phyloP scores from a whole-genome alignment of 495 filamentous ascomycete species.

The Baudoinia panamericana region DNA sequence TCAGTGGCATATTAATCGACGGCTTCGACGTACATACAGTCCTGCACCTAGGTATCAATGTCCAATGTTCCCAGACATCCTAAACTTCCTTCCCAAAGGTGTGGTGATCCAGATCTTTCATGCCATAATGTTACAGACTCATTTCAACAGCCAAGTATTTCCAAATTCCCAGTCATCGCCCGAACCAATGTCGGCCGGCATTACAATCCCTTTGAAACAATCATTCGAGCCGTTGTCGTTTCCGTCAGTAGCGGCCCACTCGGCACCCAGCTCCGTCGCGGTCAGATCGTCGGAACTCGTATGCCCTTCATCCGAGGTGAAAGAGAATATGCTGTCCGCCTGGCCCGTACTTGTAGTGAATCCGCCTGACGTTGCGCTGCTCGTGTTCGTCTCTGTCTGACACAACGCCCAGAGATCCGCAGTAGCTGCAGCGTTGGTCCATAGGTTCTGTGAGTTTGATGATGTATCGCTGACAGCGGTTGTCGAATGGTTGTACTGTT shows the following conservation, averaged over 20 bases:
- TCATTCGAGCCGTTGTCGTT: no score
- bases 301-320: conserved; percentile 49
- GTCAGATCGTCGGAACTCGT: conserved; percentile 33
- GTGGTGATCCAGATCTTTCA: no score
- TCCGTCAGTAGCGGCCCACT: conserved; percentile 6
- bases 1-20: no score
- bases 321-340: conserved; percentile 57
- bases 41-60: no score
- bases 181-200: conserved; percentile 34
- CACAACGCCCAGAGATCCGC: conserved; percentile 39
- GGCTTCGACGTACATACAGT: no score
- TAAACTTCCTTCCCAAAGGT: no score
- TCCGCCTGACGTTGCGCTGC: no score
- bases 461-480: background rate
- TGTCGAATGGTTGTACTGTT: background rate
- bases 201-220: conserved; percentile 38
- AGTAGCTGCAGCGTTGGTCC: background rate
- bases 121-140: no score
- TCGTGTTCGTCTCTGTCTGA: conserved; percentile 20
- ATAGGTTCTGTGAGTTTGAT: no score
- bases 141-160: no score
- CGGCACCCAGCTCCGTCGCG: conserved; percentile 16
- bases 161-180: conserved; percentile 13
- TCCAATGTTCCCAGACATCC: no score
- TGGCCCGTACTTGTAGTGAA: conserved; percentile 21